Conservation (phyloP, 805 yeast genomes). For the Starmerella apis region DNA sequence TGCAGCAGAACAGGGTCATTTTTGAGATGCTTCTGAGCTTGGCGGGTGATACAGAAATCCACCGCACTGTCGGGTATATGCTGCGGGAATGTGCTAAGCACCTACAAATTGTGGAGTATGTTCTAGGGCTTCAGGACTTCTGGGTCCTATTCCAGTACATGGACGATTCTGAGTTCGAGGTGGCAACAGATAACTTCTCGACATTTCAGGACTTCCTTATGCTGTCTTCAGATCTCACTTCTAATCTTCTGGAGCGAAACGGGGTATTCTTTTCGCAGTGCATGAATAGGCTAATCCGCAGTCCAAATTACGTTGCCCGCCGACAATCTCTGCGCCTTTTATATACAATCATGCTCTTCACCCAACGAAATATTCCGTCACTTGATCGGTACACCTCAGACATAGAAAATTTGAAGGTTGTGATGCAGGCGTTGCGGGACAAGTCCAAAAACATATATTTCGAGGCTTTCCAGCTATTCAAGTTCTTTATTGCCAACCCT, state of each 20-base stretch:
- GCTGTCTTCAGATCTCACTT: conserved; percentile 53
- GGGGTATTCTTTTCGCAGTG: conserved; percentile 47
- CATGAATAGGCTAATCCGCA: conserved; percentile 61
- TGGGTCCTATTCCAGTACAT: conserved; percentile 82
- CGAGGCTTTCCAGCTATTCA: conserved; percentile 89
- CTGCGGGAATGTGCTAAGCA: conserved; percentile 75
- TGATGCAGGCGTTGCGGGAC: conserved; percentile 79
- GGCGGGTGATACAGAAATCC: conserved; percentile 64
- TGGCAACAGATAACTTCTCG: conserved; percentile 79
- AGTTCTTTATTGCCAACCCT: conserved; percentile 94
- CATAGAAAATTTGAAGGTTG: conserved; percentile 70
- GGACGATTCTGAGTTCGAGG: conserved; percentile 68
- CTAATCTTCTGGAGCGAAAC: conserved; percentile 56
- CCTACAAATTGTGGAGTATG: conserved; percentile 53
- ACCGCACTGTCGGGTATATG: conserved; percentile 65
- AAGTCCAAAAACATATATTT: conserved; percentile 78
- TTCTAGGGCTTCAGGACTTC: conserved; percentile 49
- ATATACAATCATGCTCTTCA: conserved; percentile 52
- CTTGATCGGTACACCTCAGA: conserved; percentile 70
- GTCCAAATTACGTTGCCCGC: conserved; percentile 80
- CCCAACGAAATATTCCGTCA: conserved; percentile 57
- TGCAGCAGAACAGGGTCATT: conserved; percentile 50
- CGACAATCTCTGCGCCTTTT: conserved; percentile 74
- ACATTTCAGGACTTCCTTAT: conserved; percentile 63
- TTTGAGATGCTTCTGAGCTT: conserved; percentile 53